A percentile compares a stretch with the other conserved stretches of the same genome.
phyloP scores from a whole-genome alignment of 805 yeast genomes.

The Saccharomycopsis guyanensis region DNA sequence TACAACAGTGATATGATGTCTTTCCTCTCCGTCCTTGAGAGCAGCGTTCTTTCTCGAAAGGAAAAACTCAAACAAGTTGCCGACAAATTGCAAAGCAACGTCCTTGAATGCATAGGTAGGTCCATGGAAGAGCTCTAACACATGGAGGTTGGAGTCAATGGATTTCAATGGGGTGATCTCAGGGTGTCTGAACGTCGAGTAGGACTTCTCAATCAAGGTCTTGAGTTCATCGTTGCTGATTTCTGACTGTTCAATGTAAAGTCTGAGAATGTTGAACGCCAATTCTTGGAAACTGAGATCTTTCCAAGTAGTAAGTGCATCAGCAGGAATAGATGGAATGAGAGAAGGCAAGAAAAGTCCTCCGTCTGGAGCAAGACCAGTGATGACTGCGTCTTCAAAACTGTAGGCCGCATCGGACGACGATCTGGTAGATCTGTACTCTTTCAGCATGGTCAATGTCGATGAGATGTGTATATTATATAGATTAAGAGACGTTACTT shows the following conservation, averaged over 20 bases:
- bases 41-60: conserved; percentile 62
- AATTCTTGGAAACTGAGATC: conserved; percentile 73
- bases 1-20: conserved; percentile 87
- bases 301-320: conserved; percentile 60
- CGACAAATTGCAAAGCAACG: conserved; percentile 96
- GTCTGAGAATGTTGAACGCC: conserved; percentile 78
- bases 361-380: conserved; percentile 94
- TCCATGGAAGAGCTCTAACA: conserved; percentile 94
- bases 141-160: conserved; percentile 58
- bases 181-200: conserved; percentile 80
- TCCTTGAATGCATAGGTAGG: conserved; percentile 99
- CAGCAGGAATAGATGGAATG: conserved; percentile 60
- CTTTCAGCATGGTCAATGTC: conserved; percentile 35
- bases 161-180: conserved; percentile 80
- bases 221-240: conserved; percentile 64
- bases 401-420: conserved; percentile 42
- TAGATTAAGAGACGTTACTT: neutral
- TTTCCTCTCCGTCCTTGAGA: conserved; percentile 42
- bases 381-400: conserved; percentile 76
- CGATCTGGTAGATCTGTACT: conserved; percentile 78
- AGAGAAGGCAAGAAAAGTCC: conserved; percentile 86
- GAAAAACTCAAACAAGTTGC: conserved; percentile 92
- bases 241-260: conserved; percentile 67
- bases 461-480: neutral
- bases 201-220: conserved; percentile 58